phyloP scores from a whole-genome alignment of 2,329 filamentous ascomycete genomes.

The Penicillium freii region DNA sequence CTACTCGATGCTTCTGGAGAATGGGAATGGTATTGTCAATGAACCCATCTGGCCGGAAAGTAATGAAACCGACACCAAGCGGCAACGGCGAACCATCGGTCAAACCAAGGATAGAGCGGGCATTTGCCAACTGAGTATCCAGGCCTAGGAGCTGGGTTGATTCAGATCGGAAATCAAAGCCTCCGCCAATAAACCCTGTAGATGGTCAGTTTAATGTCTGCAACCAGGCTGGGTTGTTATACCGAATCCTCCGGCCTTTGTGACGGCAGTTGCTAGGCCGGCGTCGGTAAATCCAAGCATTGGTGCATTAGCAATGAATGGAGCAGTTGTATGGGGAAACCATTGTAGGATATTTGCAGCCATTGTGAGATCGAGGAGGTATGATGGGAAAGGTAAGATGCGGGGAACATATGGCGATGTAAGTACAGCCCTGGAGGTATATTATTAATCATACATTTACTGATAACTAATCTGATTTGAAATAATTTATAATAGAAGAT shows the following conservation, averaged over 20 bases:
- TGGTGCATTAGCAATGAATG: slow-evolving; percentile 26
- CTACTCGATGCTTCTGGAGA: slow-evolving; percentile 54
- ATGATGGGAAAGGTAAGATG: not conserved
- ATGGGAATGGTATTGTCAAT: slow-evolving; percentile 46
- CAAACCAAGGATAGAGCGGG: slow-evolving; percentile 7
- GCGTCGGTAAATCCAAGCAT: slow-evolving; percentile 24
- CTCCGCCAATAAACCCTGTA: slow-evolving; percentile 23
- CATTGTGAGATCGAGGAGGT: not conserved
- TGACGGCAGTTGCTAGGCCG: slow-evolving; percentile 17
- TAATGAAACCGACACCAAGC: slow-evolving; percentile 63
- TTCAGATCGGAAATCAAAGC: slow-evolving; percentile 18
- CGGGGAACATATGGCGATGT: not conserved
- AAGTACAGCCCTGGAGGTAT: not conserved
- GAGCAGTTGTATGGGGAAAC: slow-evolving; percentile 17
- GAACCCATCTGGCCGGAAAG: slow-evolving; percentile 44
- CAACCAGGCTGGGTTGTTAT: not conserved
- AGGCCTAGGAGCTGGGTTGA: slow-evolving; percentile 17
- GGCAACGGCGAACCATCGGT: slow-evolving; percentile 37
- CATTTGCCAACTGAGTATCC: slow-evolving; percentile 13
- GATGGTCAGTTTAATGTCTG: not conserved
- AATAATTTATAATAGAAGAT: not conserved
- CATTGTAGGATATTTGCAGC: slow-evolving; percentile 11
- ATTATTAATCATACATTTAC: not conserved
- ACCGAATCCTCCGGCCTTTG: slow-evolving; percentile 22
- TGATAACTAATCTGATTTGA: not conserved